phyloP scores from a whole-genome alignment of 2,329 filamentous ascomycete genomes.

The Neoarthrinium moseri region DNA sequence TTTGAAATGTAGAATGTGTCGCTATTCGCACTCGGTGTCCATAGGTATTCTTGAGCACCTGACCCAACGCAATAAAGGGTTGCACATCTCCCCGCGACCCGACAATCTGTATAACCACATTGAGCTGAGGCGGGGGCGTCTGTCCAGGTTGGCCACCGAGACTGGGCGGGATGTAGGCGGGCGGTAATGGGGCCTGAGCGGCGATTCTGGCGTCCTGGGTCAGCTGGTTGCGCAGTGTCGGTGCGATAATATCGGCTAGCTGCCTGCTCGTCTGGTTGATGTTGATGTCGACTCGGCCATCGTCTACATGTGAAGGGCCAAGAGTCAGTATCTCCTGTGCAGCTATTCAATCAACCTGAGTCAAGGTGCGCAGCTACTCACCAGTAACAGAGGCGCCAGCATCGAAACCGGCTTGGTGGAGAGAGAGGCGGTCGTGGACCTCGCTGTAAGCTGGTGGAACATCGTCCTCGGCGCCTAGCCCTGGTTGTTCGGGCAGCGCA shows the following conservation, averaged over 20 bases:
- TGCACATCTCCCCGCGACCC: conserved; percentile 55
- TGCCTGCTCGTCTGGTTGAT: conserved; percentile 70
- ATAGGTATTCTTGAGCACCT: conserved; percentile 42
- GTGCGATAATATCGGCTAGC: conserved; percentile 66
- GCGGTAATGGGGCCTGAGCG: conserved; percentile 49
- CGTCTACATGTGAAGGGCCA: conserved; percentile 43
- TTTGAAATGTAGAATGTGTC: conserved; percentile 53
- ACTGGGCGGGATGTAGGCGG: conserved; percentile 71
- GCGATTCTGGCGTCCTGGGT: conserved; percentile 40
- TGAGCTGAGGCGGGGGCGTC: conserved; percentile 35
- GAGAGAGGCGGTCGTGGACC: conserved; percentile 52
- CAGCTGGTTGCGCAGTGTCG: conserved; percentile 59
- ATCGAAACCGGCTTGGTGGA: conserved; percentile 62
- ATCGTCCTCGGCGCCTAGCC: conserved; percentile 38
- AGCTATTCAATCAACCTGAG: conserved; percentile 62
- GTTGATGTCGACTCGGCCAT: conserved; percentile 77
- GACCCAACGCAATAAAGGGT: conserved; percentile 57
- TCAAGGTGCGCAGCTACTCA: conserved; percentile 45
- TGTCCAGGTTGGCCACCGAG: conserved; percentile 62
- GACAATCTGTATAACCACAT: conserved; percentile 56
- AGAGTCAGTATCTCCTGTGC: conserved; percentile 56
- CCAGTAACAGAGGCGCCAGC: conserved; percentile 60
- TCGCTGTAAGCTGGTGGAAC: conserved; percentile 61
- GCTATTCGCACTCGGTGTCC: conserved; percentile 57
- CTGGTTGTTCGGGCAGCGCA: conserved; percentile 30